Evolutionary conservation across 2,329 filamentous ascomycete species (phyloP).

Genomic region (Sarocladiaceae sp.): DNA sequence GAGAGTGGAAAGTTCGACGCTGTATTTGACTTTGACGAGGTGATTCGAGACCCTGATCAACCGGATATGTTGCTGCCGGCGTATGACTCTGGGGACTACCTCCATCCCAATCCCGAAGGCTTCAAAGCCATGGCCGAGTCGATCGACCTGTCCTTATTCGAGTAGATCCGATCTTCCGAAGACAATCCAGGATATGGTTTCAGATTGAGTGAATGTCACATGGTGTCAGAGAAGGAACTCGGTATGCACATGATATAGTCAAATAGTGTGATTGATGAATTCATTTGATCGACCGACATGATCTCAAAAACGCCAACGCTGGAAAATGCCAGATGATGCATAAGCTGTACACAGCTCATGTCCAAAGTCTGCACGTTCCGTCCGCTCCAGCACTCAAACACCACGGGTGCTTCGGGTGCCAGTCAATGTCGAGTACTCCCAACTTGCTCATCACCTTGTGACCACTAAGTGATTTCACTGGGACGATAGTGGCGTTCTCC

Average conservation of each 20-base stretch:
- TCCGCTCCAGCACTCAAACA: constrained; percentile 90
- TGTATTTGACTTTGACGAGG: constrained; percentile 55
- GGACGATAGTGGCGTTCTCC: constrained; percentile 94
- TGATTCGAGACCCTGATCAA: constrained; percentile 41
- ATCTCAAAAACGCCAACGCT: constrained; percentile 5
- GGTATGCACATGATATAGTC: not conserved
- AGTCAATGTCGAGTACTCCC: constrained; percentile 89
- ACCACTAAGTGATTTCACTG: constrained; percentile 86
- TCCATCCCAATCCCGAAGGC: constrained; percentile 51
- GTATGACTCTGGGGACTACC: constrained; percentile 53
- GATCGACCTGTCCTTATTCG: constrained; percentile 47
- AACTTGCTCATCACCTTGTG: constrained; percentile 82
- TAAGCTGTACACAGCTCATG: constrained; percentile 31
- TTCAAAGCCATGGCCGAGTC: constrained; percentile 49
- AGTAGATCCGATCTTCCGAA: not conserved
- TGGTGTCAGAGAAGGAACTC: not conserved
- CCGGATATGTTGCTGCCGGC: constrained; percentile 29
- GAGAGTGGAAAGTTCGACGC: constrained; percentile 48
- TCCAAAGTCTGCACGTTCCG: constrained; percentile 88
- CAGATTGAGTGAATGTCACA: not conserved
- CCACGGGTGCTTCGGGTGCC: constrained; percentile 94
- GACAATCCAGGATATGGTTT: not conserved
- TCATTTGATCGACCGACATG: not conserved
- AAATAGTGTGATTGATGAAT: not conserved
- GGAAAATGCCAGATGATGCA: not conserved